Base-by-base conservation (phyloP, 257 asterid genomes). In the Salvia miltiorrhiza region DNA sequence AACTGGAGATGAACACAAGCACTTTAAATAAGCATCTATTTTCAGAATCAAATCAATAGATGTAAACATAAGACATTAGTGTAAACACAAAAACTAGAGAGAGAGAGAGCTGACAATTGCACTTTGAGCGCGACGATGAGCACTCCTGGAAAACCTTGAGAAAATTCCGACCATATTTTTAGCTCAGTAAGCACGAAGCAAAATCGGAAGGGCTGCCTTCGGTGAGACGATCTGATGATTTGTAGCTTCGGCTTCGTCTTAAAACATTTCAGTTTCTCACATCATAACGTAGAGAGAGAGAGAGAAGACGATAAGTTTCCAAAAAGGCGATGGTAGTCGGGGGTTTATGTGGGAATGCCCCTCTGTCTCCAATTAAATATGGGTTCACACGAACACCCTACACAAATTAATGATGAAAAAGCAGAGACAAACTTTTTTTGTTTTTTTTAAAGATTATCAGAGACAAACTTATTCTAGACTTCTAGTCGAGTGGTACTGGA, bases 61-160 rank as follows among this genome's bases (percentile, higher is more conserved):
- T n/a, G n/a, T n/a, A n/a, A n/a, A n/a, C n/a, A n/a, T n/a, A n/a
- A n/a, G n/a, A n/a, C n/a, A n/a, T n/a, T 23, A 9, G 2, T 35
- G 26, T 17, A 20, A 19, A 35, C 0, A 55, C 21, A 17, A 52
- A 1, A 62, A 3, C 47, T 12, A 52, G 39, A 11, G 16, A 11
- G 53, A 56, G 69, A 57, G 9, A 39, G 6, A 8, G 47, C 89
- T 87, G 35, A 92, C 98, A 26, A 87, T 86, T 28, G 92, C 89
- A 81, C 95, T 92, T 79, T 89, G 98, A 56, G 98, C 41, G 44
- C 96, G 88, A 26, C 96, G 94, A 80, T 89, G 98, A 23, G 78
- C 73, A 33, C 70, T 58, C 81, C 73, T 76, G 55, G 77, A 86
- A 82, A 92, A 86, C 73, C 95, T 87, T 1, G 98, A 92, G 83